Base-by-base conservation (phyloP, 2,329 filamentous ascomycete genomes). In the Raffaelea albimanens region DNA sequence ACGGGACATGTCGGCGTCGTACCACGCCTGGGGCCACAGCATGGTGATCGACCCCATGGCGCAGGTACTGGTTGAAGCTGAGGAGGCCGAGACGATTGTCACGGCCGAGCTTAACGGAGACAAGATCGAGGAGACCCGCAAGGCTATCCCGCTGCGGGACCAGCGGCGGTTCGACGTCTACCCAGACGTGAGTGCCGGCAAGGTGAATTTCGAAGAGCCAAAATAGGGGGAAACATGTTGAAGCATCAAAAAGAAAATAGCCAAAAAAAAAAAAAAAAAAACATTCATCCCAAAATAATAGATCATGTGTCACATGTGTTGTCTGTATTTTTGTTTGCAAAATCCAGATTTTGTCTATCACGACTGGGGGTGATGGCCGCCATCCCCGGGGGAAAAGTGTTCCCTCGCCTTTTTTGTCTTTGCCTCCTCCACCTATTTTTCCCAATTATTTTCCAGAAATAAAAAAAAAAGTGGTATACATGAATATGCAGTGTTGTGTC, bases 121-220 rank as follows among this genome's bases (percentile, higher is more conserved):
- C 11, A 76, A 73, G 58, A 86, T 97, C 56, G 78, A 81, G 47
- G 82, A 86, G 66, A 80, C 82, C 41, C 78, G 91, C 62, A 87
- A 78, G 63, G 83, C 83, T 5, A 95, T 98, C 56, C 93, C 93
- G 2, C 72, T 97, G 46, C 80, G 82, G 58, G 76, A 75, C 18
- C 93, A 98, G 73, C 76, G 93, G 58, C 74, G 93, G 55, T 98
- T 95, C 62, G 93, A 98, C 65, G 85, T 98, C 19, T 98, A 98
- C 64, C 85, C 88, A 0, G 90, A 98, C 71, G 80, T 98, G 29
- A 89, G 82, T 58, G 66, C 77, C 58, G 82, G 78, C 1, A 68
- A 72, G 49, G 61, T 72, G 20, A 20, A 19, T 8, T 40, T 40
- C 39, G 39, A 22, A 20, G 39, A 43, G 22, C 7, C 22, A 31